phyloP scores from a whole-genome alignment of 139 green algal species.

The Trebouxia sp. region DNA sequence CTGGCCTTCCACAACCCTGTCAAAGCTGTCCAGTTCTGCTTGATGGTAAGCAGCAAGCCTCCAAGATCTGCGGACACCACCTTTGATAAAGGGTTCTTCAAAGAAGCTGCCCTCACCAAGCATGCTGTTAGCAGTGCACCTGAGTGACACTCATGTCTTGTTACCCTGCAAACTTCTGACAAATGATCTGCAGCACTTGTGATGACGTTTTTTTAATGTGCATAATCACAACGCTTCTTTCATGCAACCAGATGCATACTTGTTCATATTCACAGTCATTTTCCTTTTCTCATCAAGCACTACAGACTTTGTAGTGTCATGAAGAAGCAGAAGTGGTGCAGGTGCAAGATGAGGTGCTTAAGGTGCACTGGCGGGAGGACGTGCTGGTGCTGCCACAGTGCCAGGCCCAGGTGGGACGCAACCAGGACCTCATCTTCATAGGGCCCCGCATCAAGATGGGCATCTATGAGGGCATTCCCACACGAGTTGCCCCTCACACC shows the following conservation, averaged over 20 bases:
- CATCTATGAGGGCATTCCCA: conserved; percentile 59
- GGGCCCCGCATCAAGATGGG: conserved; percentile 62
- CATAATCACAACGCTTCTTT: background rate
- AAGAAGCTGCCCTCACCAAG: background rate
- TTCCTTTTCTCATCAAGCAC: background rate
- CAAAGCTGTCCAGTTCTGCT: conserved; percentile 61
- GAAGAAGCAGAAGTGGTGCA: background rate
- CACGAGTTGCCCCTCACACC: conserved; percentile 52
- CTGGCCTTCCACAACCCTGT: conserved; percentile 50
- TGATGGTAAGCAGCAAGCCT: conserved; percentile 42
- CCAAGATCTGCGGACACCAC: background rate
- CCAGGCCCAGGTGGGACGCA: conserved; percentile 25
- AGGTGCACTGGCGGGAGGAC: conserved; percentile 43
- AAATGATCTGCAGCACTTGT: background rate
- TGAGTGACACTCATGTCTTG: background rate
- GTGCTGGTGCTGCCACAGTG: conserved; percentile 41
- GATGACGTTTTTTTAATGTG: background rate
- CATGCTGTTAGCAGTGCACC: no score
- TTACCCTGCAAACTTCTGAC: background rate
- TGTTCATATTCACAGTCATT: background rate
- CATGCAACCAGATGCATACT: background rate
- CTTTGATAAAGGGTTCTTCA: background rate
- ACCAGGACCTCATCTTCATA: conserved; percentile 39
- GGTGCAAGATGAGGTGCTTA: conserved; percentile 57
- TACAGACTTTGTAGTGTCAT: background rate